Evolutionary conservation across 208 protist species (phyloP).

Genomic region (Vickermania spadyakhi): DNA sequence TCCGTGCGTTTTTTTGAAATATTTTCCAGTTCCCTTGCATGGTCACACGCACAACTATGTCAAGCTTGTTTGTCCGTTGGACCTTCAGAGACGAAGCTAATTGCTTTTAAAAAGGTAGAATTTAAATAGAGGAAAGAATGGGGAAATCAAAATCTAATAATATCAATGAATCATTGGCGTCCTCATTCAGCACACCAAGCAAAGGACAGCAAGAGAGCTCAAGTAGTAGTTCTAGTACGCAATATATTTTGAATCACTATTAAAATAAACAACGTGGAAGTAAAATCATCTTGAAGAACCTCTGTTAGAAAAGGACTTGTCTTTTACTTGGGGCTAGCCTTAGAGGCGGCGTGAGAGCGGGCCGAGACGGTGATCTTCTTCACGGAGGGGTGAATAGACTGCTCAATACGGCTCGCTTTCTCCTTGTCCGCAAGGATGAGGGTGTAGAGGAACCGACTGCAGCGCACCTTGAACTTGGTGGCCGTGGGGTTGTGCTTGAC

Average conservation of each 20-base stretch:
- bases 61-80: too few relatives aligned
- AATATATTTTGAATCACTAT: neutral
- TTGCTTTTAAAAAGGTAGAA: too few relatives aligned
- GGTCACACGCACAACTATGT: conserved; percentile 4
- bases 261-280: neutral
- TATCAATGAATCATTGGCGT: too few relatives aligned
- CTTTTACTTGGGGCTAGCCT: conserved; percentile 60
- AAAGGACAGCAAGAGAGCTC: too few relatives aligned
- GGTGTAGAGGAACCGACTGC: conserved; percentile 90
- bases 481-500: conserved; percentile 83
- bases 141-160: too few relatives aligned
- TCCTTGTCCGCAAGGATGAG: conserved; percentile 87
- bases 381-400: conserved; percentile 82
- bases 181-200: too few relatives aligned
- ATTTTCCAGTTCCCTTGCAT: conserved; percentile 80
- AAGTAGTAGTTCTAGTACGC: too few relatives aligned
- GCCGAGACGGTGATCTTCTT: conserved; percentile 86
- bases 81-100: too few relatives aligned
- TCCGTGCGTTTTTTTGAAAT: conserved; percentile 73
- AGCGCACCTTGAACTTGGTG: conserved; percentile 93
- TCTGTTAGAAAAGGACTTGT: neutral
- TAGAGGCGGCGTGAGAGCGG: conserved; percentile 76
- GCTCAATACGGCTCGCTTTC: conserved; percentile 89
- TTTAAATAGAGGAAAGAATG: too few relatives aligned
- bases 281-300: too few relatives aligned